Evolutionary conservation across 75 land plant genomes (phyloP).

Genomic region (Selaginella moellendorffii): DNA sequence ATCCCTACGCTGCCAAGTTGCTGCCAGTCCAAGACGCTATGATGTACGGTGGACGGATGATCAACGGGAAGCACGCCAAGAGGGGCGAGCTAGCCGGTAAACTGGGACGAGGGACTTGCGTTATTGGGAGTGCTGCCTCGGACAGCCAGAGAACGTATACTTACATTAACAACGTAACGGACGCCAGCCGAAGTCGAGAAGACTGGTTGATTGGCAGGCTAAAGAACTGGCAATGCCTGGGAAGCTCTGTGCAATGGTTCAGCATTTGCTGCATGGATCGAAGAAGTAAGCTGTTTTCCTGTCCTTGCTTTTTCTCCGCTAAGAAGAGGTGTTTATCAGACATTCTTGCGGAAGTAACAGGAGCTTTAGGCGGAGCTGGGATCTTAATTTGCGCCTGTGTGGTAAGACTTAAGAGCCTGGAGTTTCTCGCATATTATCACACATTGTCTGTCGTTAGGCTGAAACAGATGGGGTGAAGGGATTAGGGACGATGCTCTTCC

Average conservation of each 20-base stretch:
- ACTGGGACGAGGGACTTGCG: background rate
- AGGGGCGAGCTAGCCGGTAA: background rate
- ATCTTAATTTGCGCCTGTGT: conserved; percentile 64
- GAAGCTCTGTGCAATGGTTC: conserved; percentile 45
- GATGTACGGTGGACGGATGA: background rate
- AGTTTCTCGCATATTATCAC: background rate
- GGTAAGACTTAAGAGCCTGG: too few species aligned
- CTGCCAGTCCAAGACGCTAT: background rate
- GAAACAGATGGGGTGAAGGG: conserved; percentile 58
- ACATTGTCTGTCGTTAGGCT: conserved; percentile 29
- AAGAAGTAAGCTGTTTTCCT: conserved; percentile 34
- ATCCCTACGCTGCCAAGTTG: background rate
- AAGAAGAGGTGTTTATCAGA: conserved; percentile 27
- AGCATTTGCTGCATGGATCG: conserved; percentile 61
- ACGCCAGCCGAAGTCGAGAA: background rate
- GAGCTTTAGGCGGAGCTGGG: conserved; percentile 54
- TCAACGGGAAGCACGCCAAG: background rate
- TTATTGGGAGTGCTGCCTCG: background rate
- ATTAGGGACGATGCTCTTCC: conserved; percentile 70
- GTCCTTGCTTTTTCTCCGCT: background rate
- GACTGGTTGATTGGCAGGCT: background rate
- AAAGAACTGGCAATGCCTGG: background rate
- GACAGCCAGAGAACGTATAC: too few species aligned
- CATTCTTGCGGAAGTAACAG: conserved; percentile 77
- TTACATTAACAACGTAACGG: background rate